phyloP scores from a whole-genome alignment of 257 asterid species.

The Eustoma russellianum region DNA sequence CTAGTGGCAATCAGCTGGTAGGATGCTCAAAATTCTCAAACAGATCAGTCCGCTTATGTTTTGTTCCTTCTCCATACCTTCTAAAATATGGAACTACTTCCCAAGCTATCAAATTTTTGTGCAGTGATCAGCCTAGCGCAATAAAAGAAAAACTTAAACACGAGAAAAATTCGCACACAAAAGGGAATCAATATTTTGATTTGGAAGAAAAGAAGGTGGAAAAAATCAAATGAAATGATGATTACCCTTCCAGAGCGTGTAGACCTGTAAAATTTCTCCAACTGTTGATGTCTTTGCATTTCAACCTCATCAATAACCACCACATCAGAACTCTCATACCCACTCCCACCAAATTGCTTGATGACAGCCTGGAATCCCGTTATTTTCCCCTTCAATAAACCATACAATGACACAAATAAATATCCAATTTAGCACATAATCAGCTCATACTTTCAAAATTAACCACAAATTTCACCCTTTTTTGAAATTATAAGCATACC shows the following conservation, averaged over 20 bases:
- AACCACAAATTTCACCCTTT: not conserved
- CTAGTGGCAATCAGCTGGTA: too few relatives aligned
- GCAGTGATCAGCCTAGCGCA: too few relatives aligned
- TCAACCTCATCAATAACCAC: conserved; percentile 91
- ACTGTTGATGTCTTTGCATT: conserved; percentile 79
- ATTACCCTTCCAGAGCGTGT: conserved; percentile 90
- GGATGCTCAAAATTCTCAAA: too few relatives aligned
- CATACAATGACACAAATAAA: not conserved
- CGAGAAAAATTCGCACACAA: not conserved
- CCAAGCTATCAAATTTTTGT: not conserved
- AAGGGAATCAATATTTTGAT: not conserved
- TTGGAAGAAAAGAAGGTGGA: not conserved
- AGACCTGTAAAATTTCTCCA: conserved; percentile 81
- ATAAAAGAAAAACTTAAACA: too few relatives aligned
- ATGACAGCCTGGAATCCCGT: conserved; percentile 63
- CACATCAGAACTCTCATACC: conserved; percentile 77
- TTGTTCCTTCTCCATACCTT: too few relatives aligned
- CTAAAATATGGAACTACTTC: not conserved
- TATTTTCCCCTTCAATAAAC: not conserved
- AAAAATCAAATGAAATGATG: not conserved
- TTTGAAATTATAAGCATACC: not conserved
- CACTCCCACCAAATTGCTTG: conserved; percentile 83
- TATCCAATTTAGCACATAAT: not conserved
- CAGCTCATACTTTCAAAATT: too few relatives aligned
- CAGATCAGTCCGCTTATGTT: too few relatives aligned